Evolutionary conservation across 768 basidiomycete species (phyloP), one percentile per base, ranked within the genome.

Genomic region (Rhodotorula babjevae): DNA sequence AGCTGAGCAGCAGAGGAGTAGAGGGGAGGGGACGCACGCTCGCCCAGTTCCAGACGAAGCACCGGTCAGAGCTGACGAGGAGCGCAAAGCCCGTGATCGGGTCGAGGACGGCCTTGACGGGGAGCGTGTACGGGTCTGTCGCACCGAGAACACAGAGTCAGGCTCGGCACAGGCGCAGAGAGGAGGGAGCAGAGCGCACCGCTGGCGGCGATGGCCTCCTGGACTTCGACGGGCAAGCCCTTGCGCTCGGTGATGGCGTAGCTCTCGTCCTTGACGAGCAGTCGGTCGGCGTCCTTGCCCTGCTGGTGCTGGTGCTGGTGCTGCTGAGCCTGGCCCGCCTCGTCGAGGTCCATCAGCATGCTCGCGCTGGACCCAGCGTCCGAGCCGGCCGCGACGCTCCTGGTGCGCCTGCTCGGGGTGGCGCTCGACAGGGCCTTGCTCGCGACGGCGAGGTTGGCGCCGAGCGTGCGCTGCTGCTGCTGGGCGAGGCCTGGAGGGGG

Each of bases 31-130:
- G 47, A 58, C 77, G n/a, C 23, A 79, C 81, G 61, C 75, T 79
- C 18, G 75, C 56, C 68, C 78, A 81, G 66, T 81, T 81, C 81
- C 81, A 81, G 3, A 79, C 79, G 47, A 78, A 79, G 63, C 79
- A 80, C 31, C 55, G 52, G 33, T 70, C 69, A 5, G 75, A 57
- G 27, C 71, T 78, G 10, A 78, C 67, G 29, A 81, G 78, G 40
- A 79, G 71, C 0, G 79, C 81, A 55, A 80, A 82, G 3, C 81
- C 81, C 3, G 79, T 78, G 29, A 61, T 40, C 0, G 74, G 63
- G 67, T 81, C 80, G 4, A 81, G 63, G 3, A 63, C 56, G 0
- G 68, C 73, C 47, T 74, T 59, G 53, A 71, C 72, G 0, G 71
- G 70, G 49, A 68, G 68, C 5, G 66, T 67, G 58, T 75, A 74